Conservation (phyloP, 768 basidiomycete species). For the Suillus sp. region DNA sequence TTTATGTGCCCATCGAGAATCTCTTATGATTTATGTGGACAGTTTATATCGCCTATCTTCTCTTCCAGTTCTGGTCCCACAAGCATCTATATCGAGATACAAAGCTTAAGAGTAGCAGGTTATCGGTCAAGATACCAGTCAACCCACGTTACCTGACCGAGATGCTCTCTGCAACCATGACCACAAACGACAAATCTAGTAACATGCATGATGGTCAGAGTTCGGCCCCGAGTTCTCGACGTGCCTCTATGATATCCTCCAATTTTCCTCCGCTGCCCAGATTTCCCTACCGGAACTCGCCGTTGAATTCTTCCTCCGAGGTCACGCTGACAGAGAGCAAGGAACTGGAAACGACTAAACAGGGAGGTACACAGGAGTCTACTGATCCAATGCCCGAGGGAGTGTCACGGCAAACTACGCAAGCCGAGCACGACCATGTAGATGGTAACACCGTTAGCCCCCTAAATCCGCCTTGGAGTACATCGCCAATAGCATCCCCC, state of each 20-base stretch:
- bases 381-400: conserved; percentile 31
- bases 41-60: conserved; percentile 54
- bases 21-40: conserved; percentile 8
- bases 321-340: conserved; percentile 23
- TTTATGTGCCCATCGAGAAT: not conserved
- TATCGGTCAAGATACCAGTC: conserved; percentile 37
- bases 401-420: not conserved
- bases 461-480: conserved; percentile 13
- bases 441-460: conserved; percentile 11
- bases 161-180: conserved; percentile 17
- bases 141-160: conserved; percentile 30
- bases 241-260: conserved; percentile 16
- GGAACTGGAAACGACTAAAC: conserved; percentile 13
- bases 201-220: conserved; percentile 23
- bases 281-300: conserved; percentile 14
- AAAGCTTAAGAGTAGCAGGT: conserved; percentile 45
- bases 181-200: conserved; percentile 26
- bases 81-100: conserved; percentile 51
- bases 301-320: conserved; percentile 30
- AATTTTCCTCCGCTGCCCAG: conserved; percentile 17
- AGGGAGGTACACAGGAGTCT: conserved; percentile 15
- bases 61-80: conserved; percentile 62
- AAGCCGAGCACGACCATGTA: conserved; percentile 1
- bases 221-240: conserved; percentile 19
- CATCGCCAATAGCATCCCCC: conserved; percentile 19